Conservation (phyloP, 768 basidiomycete genomes). For the Leccinum barrowsii region DNA sequence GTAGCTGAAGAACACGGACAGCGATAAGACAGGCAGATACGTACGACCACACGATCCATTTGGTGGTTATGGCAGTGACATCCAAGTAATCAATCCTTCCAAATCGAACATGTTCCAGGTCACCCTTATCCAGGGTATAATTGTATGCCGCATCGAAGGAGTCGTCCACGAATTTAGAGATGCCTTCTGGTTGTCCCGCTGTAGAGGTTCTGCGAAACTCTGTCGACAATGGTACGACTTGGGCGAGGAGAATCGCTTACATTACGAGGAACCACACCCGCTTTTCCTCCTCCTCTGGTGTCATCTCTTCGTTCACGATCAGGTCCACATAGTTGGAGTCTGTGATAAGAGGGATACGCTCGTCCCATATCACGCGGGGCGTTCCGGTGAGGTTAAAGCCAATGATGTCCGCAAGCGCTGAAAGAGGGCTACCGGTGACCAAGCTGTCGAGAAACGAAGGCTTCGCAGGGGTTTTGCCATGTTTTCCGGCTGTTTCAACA, state of each 20-base stretch:
- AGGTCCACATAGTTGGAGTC: slow-evolving; percentile 76
- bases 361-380: slow-evolving; percentile 53
- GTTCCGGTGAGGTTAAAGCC: slow-evolving; percentile 73
- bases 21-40: slow-evolving; percentile 24
- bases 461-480: slow-evolving; percentile 9
- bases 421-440: slow-evolving; percentile 53
- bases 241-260: slow-evolving; percentile 40
- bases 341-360: slow-evolving; percentile 72
- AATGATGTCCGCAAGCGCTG: slow-evolving; percentile 47
- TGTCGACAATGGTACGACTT: not conserved
- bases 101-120: slow-evolving; percentile 72
- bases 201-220: slow-evolving; percentile 49
- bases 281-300: slow-evolving; percentile 58
- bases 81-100: slow-evolving; percentile 86
- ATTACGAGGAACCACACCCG: slow-evolving; percentile 78
- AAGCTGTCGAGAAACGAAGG: slow-evolving; percentile 32
- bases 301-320: slow-evolving; percentile 66
- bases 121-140: slow-evolving; percentile 51
- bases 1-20: not conserved
- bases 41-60: slow-evolving; percentile 84
- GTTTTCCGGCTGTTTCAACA: slow-evolving; percentile 25
- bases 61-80: slow-evolving; percentile 79
- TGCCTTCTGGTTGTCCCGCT: slow-evolving; percentile 53
- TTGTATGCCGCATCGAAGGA: slow-evolving; percentile 76
- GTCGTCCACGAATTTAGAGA: slow-evolving; percentile 69